Evolutionary conservation across 1,284 basidiomycete species (phyloP).

Genomic region (Pseudozyma hubeiensis): DNA sequence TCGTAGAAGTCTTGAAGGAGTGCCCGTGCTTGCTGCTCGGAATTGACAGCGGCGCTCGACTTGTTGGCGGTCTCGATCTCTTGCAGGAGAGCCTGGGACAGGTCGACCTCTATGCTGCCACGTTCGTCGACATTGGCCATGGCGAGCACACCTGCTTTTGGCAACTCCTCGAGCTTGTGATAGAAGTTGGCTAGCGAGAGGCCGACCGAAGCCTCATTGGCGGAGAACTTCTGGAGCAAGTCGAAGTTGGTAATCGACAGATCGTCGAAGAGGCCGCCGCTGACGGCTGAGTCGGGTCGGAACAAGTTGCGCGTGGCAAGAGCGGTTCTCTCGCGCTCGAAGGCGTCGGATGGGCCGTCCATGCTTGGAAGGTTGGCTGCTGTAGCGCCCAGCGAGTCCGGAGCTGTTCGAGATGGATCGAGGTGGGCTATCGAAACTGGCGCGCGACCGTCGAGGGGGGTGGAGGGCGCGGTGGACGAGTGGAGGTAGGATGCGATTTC

Average conservation of each 20-base stretch:
- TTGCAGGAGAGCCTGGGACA: constrained; percentile 35
- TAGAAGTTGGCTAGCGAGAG: constrained; percentile 51
- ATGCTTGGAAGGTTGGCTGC: constrained; percentile 8
- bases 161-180: constrained; percentile 55
- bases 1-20: constrained; percentile 57
- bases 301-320: constrained; percentile 32
- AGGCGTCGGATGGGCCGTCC: constrained; percentile 25
- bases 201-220: constrained; percentile 23
- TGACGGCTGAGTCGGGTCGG: constrained; percentile 25
- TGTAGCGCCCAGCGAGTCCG: constrained; percentile 10
- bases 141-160: constrained; percentile 54
- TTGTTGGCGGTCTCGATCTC: constrained; percentile 45
- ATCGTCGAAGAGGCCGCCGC: constrained; percentile 47
- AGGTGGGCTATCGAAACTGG: constrained; percentile 5
- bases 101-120: constrained; percentile 36
- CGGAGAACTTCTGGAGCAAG: constrained; percentile 51
- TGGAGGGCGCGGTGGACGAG: constrained; percentile 13
- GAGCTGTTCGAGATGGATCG: constrained; percentile 10
- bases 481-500: constrained; percentile 19
- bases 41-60: constrained; percentile 48
- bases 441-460: constrained; percentile 17
- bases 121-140: constrained; percentile 32
- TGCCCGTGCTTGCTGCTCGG: constrained; percentile 50
- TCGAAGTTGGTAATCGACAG: constrained; percentile 56
- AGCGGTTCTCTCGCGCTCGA: constrained; percentile 37